Base-by-base conservation (phyloP, 2,329 filamentous ascomycete species). In the Cladosporium sp. region DNA sequence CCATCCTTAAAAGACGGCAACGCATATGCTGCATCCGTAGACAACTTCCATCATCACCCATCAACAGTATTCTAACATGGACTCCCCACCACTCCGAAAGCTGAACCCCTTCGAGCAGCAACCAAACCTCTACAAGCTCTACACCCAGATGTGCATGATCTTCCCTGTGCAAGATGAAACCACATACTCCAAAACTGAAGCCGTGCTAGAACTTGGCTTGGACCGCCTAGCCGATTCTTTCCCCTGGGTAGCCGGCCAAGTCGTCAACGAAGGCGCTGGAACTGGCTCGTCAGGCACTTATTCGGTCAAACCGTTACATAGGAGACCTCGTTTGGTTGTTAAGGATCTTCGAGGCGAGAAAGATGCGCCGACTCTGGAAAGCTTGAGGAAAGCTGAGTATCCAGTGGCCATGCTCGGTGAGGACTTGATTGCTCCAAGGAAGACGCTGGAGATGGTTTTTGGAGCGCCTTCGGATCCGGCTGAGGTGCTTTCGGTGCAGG, bases 351-450 rank as follows among this genome's bases (percentile, higher is more conserved):
- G 67, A 12, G 16, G 64, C 38, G 65, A 72, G 32, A 20, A 59
- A 1, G 57, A 57, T 3, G 57, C 67, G 3, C 67, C 72, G 0
- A 68, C 66, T 0, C 69, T 76, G 61, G 59, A 69, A 2, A 57
- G 57, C 12, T 33, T 79, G 15, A 57, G 62, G 30, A 43, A 59
- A 7, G 66, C 69, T 1, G 55, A 62, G 0, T 79, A 72, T 27
- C 76, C 78, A 0, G 68, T 77, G 49, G 57, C 57, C 25, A 72
- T 79, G 70, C 64, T 81, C 4, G 71, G 77, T 40, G 76, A 76
- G 55, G 57, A 58, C 15, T 32, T 68, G 6, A 56, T 78, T 49
- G 69, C 70, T 1, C 70, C 75, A 0, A 62, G 64, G 15, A 69
- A 62, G 6, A 76, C 72, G 0, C 50, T 78, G 0, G 64, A 69